Base-by-base conservation (phyloP, 352 stramenopile genomes). In the Albugo laibachii region DNA sequence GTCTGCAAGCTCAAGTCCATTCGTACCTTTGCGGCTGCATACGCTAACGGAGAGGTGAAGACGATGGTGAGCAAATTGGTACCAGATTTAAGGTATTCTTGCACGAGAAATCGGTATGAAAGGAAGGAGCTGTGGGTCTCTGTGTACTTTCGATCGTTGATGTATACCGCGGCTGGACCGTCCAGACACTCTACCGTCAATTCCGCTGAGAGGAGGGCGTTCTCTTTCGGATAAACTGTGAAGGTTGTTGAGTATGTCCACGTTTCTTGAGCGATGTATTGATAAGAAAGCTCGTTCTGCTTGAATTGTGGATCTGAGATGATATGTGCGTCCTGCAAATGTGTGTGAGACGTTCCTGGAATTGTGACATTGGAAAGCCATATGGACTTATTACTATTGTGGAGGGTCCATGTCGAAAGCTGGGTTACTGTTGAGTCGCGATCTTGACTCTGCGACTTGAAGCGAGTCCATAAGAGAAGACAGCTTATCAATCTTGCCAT, bases 181-280 rank as follows among this genome's bases (percentile, higher is more conserved):
- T 88, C 79, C 36, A 92, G 57, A 11, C 53, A 65, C 52, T 83
- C 70, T 40, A 87, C 83, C 50, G 70, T 55, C 13, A 89, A 55
- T 40, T 31, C 24, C 24, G 24, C 8, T 10, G 11, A 48, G 20
- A 5, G 21, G 42, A 16, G 24, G 15, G 39, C 13, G 43, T 40
- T 16, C 19, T 2, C 46, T 34, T 39, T 31, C 8, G 35, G 21
- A n/a, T 53, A 13, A 14, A 82, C 47, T 13, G 55, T 54, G 45
- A 80, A 52, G 0, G 57, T 36, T 13, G 67, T 73, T 56, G 82
- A 62, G 59, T 91, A 92, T 13, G 64, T 55, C 79, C 79, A 92
- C 49, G 63, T 80, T 37, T 83, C 65, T 13, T 49, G 35, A 16
- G 70, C 72, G 5, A 91, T 50, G 76, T 76, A 92, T 19, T 63